Conservation (phyloP, 306 rosid species). For the Adenanthera pavonina region DNA sequence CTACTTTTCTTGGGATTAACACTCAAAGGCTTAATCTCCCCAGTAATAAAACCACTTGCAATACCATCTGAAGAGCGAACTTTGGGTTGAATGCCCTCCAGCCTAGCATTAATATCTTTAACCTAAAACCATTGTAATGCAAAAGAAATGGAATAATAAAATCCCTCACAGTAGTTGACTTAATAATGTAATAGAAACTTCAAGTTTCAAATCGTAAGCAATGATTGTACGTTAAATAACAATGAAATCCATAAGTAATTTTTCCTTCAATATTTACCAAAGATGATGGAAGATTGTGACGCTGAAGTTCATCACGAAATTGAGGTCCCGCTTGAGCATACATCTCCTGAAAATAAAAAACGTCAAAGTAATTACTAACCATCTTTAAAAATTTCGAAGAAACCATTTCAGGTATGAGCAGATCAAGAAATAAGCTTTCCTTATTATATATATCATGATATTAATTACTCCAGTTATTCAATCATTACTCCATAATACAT, state of each 20-base stretch:
- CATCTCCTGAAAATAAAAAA: constrained; percentile 77
- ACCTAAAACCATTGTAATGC: constrained; percentile 63
- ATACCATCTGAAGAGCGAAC: constrained; percentile 75
- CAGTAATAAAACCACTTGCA: constrained; percentile 62
- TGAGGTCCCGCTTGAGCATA: constrained; percentile 94
- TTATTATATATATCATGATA: constrained; percentile 33
- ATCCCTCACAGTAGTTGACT: constrained; percentile 14
- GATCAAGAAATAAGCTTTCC: constrained; percentile 29
- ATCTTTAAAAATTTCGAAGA: constrained; percentile 16
- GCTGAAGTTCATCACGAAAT: constrained; percentile 96
- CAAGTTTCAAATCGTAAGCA: background rate
- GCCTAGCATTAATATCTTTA: constrained; percentile 96
- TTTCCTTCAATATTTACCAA: constrained; percentile 57
- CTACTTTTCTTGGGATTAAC: constrained; percentile 80
- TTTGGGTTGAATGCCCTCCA: constrained; percentile 94
- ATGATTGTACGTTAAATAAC: constrained; percentile 2
- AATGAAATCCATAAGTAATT: constrained; percentile 30
- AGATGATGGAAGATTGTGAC: constrained; percentile 87
- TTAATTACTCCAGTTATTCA: constrained; percentile 29
- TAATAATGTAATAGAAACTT: constrained; percentile 30
- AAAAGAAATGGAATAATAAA: constrained; percentile 16
- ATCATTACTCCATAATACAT: background rate
- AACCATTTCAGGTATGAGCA: constrained; percentile 22
- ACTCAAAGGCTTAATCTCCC: constrained; percentile 65
- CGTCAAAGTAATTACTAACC: constrained; percentile 30